These are phyloP conservation scores for Pueraria montana DNA, from an alignment of 306 rosid species.

Conservation along the genomic window DNA sequence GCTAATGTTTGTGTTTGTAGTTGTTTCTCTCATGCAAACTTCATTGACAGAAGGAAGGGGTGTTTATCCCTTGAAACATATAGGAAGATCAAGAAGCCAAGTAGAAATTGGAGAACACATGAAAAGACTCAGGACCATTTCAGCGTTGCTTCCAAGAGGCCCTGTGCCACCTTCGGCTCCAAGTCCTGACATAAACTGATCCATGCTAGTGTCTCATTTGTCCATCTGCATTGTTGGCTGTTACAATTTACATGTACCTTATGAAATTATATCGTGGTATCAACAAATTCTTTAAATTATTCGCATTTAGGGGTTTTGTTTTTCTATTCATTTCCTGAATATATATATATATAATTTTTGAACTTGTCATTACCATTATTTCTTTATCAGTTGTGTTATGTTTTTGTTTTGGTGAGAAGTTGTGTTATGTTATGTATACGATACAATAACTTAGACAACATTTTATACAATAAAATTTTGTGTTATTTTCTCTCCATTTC, in stretches of 20 bases:
- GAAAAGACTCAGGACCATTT: neutral
- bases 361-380: neutral
- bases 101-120: neutral
- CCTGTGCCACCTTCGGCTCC: constrained; percentile 48
- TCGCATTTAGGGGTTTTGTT: neutral
- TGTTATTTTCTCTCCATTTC: no score
- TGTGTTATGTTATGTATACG: no score
- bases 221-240: neutral
- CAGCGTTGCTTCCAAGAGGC: constrained; percentile 48
- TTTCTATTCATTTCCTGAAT: neutral
- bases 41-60: constrained; percentile 37
- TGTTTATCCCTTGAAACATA: neutral
- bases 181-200: constrained; percentile 44
- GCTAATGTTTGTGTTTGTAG: constrained; percentile 18
- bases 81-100: neutral
- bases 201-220: neutral
- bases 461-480: no score
- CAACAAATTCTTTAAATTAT: neutral
- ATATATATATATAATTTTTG: neutral
- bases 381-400: neutral
- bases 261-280: neutral
- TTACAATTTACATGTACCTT: neutral
- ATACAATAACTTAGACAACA: no score
- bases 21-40: constrained; percentile 26
- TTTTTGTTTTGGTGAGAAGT: no score